Conservation (phyloP, 169 alveolate species). For the Babesia bovis region DNA sequence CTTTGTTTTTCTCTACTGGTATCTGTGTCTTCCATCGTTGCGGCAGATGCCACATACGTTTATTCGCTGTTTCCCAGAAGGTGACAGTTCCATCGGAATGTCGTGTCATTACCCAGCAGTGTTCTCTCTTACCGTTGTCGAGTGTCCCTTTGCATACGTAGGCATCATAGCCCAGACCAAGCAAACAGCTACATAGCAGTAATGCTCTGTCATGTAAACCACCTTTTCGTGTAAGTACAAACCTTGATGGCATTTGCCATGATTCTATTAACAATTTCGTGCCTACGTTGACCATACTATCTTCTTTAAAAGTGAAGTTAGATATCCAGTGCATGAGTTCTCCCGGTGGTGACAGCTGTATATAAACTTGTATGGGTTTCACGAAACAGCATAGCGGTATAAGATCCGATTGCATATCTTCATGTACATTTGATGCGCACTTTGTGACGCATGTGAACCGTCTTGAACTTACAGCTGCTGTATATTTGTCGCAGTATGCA, state of each 20-base stretch:
- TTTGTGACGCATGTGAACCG: slow-evolving; percentile 45
- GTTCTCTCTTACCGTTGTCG: slow-evolving; percentile 35
- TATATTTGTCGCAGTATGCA: slow-evolving; percentile 77
- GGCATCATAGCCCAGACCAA: slow-evolving; percentile 65
- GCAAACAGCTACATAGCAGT: slow-evolving; percentile 62
- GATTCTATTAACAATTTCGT: slow-evolving; percentile 22
- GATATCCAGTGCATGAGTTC: slow-evolving; percentile 68
- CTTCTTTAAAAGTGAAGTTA: slow-evolving; percentile 50
- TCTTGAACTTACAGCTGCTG: slow-evolving; percentile 70
- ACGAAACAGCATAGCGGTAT: slow-evolving; percentile 48
- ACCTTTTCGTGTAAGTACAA: slow-evolving; percentile 58
- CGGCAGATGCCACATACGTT: slow-evolving; percentile 61
- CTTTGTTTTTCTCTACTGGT: background rate
- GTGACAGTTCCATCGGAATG: slow-evolving; percentile 61
- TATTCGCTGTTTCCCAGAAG: slow-evolving; percentile 70
- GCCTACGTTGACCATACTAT: slow-evolving; percentile 24
- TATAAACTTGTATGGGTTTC: slow-evolving; percentile 50
- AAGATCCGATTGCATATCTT: slow-evolving; percentile 36
- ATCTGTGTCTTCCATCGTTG: slow-evolving; percentile 9
- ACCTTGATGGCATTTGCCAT: slow-evolving; percentile 60
- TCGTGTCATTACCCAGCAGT: slow-evolving; percentile 70
- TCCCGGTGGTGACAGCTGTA: slow-evolving; percentile 57
- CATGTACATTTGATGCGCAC: slow-evolving; percentile 10
- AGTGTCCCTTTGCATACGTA: slow-evolving; percentile 67
- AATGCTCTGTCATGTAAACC: slow-evolving; percentile 65